Percentiles rank a stretch among this genome's conserved stretches.
These are phyloP conservation scores for Dryadomyces quercus-mongolicae DNA, from an alignment of 2,329 filamentous ascomycete genomes.

Conservation along the genomic window DNA sequence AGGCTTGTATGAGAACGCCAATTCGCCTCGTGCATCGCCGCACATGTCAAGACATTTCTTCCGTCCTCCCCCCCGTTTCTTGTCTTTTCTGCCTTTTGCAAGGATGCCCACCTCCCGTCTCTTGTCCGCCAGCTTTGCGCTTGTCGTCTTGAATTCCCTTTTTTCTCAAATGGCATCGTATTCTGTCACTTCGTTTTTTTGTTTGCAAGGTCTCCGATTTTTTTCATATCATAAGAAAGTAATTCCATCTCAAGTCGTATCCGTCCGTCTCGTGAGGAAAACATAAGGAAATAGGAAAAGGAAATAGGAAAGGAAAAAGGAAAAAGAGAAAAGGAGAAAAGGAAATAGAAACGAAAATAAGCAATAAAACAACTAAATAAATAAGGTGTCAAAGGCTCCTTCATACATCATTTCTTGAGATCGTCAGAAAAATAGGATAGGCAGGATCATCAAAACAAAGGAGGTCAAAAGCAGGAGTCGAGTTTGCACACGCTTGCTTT, in stretches of 20 bases:
- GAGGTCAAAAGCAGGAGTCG: background rate
- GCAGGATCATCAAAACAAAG: conserved; percentile 1
- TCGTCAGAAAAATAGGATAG: conserved; percentile 1
- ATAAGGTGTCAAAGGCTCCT: background rate
- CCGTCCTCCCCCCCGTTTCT: background rate
- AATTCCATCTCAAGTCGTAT: background rate
- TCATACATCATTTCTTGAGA: conserved; percentile 4
- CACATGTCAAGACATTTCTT: too few relatives aligned
- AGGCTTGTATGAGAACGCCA: background rate
- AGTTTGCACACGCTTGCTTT: background rate
- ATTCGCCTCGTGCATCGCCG: background rate
- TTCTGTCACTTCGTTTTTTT: conserved; percentile 1
- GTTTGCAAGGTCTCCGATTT: conserved; percentile 2
- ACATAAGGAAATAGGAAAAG: background rate
- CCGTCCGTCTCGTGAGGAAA: conserved; percentile 1
- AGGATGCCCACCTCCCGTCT: background rate
- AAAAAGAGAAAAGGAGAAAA: conserved; percentile 1
- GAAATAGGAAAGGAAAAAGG: background rate
- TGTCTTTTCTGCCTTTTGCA: background rate
- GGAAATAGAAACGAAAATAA: background rate
- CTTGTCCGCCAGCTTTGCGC: background rate
- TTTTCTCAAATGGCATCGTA: background rate
- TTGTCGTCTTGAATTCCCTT: background rate
- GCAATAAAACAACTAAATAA: conserved; percentile 2
- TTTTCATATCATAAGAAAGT: conserved; percentile 3